A percentile compares a stretch with the other conserved stretches of the same genome.
Conservation (phyloP, 1,284 basidiomycete species). For the Thecaphora frezii region DNA sequence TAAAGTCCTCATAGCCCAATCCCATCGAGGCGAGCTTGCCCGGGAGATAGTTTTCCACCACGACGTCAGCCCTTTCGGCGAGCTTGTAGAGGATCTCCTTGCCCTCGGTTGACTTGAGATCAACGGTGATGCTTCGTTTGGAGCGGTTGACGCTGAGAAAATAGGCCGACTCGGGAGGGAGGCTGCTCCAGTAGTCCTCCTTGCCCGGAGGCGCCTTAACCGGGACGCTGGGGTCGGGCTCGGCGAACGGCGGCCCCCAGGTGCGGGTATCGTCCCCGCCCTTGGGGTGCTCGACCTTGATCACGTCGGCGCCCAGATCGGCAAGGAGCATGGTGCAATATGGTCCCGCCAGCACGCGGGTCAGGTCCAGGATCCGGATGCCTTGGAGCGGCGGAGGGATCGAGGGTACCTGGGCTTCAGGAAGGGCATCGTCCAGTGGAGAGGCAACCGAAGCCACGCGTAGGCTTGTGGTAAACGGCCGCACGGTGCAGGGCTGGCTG, state of each 20-base stretch:
- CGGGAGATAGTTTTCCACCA: constrained; percentile 63
- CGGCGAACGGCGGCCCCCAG: constrained; percentile 52
- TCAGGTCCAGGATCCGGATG: constrained; percentile 79
- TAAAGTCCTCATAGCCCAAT: constrained; percentile 81
- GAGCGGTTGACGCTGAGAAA: constrained; percentile 87
- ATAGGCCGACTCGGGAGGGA: constrained; percentile 89
- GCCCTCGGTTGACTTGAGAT: constrained; percentile 79
- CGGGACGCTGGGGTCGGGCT: constrained; percentile 51
- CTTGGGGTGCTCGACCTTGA: constrained; percentile 65
- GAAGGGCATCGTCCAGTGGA: too few relatives aligned
- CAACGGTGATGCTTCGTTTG: constrained; percentile 79
- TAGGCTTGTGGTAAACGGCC: too few relatives aligned
- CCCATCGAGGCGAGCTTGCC: constrained; percentile 81
- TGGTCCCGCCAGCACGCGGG: constrained; percentile 84
- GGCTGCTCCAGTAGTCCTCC: constrained; percentile 63
- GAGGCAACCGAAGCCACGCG: too few relatives aligned
- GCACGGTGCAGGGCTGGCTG: too few relatives aligned
- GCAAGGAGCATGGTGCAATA: constrained; percentile 77
- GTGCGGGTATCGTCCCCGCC: constrained; percentile 84
- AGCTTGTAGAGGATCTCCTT: constrained; percentile 76
- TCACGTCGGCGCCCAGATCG: constrained; percentile 83
- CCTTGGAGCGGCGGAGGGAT: constrained; percentile 72
- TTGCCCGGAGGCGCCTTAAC: constrained; percentile 60
- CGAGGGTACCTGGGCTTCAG: constrained; percentile 30
- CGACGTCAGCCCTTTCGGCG: constrained; percentile 75